Conservation (phyloP, 1,139 yeast species). For the Kodamaea fungicola region DNA sequence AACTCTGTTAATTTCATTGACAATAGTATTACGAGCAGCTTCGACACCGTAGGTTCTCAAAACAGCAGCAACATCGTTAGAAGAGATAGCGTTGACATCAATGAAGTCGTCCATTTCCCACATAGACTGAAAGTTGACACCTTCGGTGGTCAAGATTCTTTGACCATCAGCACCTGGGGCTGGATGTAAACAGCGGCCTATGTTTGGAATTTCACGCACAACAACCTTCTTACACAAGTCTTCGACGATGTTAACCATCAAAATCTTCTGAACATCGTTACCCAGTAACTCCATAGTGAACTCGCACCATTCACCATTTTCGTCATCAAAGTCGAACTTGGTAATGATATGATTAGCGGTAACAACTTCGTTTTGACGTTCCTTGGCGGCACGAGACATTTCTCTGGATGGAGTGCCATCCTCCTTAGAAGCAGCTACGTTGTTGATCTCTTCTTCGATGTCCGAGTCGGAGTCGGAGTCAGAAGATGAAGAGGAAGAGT, state of each 20-base stretch:
- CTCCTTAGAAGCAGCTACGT: slow-evolving; percentile 7
- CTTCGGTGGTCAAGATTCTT: slow-evolving; percentile 88
- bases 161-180: slow-evolving; percentile 55
- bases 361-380: slow-evolving; percentile 81
- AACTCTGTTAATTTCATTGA: slow-evolving; percentile 91
- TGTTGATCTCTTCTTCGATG: slow-evolving; percentile 11
- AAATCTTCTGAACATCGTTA: slow-evolving; percentile 75
- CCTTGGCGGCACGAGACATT: slow-evolving; percentile 63
- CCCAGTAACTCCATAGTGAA: slow-evolving; percentile 82
- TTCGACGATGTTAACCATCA: slow-evolving; percentile 96
- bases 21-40: slow-evolving; percentile 97
- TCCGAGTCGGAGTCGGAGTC: slow-evolving; percentile 36
- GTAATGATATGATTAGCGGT: slow-evolving; percentile 70
- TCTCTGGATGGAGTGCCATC: slow-evolving; percentile 8
- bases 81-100: slow-evolving; percentile 80
- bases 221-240: slow-evolving; percentile 87
- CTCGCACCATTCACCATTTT: slow-evolving; percentile 87
- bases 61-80: slow-evolving; percentile 92
- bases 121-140: slow-evolving; percentile 96
- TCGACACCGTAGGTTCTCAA: slow-evolving; percentile 94
- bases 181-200: slow-evolving; percentile 93
- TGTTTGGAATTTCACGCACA: slow-evolving; percentile 86
- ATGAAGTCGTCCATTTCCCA: slow-evolving; percentile 96
- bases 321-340: slow-evolving; percentile 87
- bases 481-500: slow-evolving; percentile 29